Evolutionary conservation across 2,329 filamentous ascomycete species (phyloP).

Genomic region (Colletotrichum echinochloae): DNA sequence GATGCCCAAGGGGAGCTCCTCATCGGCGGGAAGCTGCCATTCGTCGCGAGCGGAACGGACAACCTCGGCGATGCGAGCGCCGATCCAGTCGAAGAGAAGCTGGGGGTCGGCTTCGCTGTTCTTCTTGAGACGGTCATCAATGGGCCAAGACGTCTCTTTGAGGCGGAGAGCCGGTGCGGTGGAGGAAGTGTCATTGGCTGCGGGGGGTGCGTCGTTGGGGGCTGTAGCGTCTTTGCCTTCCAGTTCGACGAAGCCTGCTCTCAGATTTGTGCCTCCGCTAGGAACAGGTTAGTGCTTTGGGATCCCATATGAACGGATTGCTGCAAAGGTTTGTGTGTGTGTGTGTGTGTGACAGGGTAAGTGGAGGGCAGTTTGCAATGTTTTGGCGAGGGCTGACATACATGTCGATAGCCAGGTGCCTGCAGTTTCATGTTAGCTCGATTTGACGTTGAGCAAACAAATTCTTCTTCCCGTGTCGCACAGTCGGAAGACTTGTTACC

Average conservation of each 20-base stretch:
- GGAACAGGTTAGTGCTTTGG: slow-evolving; percentile 29
- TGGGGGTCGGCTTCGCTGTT: slow-evolving; percentile 70
- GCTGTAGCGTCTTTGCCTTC: slow-evolving; percentile 51
- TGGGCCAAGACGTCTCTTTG: slow-evolving; percentile 79
- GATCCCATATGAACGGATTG: too few relatives aligned
- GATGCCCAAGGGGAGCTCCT: slow-evolving; percentile 72
- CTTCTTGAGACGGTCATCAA: slow-evolving; percentile 77
- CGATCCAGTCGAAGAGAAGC: slow-evolving; percentile 85
- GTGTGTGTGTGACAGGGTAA: background rate
- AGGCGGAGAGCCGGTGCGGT: slow-evolving; percentile 64
- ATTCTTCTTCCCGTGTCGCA: background rate
- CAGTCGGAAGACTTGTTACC: background rate
- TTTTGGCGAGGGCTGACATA: slow-evolving; percentile 53
- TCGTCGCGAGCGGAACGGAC: slow-evolving; percentile 67
- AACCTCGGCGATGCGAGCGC: slow-evolving; percentile 79
- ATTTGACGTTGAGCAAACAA: background rate
- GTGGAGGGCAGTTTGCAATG: background rate
- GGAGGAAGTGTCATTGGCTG: slow-evolving; percentile 41
- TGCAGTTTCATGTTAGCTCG: slow-evolving; percentile 47
- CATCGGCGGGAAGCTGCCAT: slow-evolving; percentile 55
- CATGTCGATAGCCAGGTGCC: slow-evolving; percentile 75
- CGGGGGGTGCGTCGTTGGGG: slow-evolving; percentile 1
- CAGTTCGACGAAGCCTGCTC: slow-evolving; percentile 76
- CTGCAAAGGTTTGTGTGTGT: too few relatives aligned
- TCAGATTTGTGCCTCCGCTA: slow-evolving; percentile 76